Evolutionary conservation across 225 moss, liverwort and hornwort species (phyloP).

Genomic region (Straminergon stramineum): DNA sequence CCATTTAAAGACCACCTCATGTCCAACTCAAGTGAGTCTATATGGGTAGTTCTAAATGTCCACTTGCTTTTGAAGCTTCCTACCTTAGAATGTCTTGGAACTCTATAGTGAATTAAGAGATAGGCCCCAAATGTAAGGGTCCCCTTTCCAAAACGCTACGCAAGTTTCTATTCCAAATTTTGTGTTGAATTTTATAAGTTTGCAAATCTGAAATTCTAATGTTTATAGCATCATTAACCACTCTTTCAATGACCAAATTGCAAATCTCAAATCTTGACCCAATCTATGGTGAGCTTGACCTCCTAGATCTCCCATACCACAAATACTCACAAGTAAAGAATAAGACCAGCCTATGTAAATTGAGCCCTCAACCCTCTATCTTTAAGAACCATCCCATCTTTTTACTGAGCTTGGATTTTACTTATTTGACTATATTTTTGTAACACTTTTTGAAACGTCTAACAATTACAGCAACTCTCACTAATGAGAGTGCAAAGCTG

Average conservation of each 20-base stretch:
- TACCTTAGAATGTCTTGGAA: neutral
- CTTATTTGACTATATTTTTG: neutral
- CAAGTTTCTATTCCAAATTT: neutral
- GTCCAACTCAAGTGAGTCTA: too few species aligned
- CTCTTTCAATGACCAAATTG: neutral
- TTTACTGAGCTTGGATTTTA: neutral
- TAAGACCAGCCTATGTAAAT: neutral
- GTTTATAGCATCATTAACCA: neutral
- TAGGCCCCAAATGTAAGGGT: neutral
- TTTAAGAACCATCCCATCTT: fast-evolving
- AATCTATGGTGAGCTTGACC: too few species aligned
- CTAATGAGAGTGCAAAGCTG: too few species aligned
- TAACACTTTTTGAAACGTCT: neutral
- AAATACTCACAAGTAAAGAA: fast-evolving
- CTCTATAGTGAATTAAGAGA: neutral
- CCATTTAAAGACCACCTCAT: too few species aligned
- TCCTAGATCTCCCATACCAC: fast-evolving
- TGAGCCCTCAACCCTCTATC: neutral
- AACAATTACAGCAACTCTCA: neutral
- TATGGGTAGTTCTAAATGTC: too few species aligned
- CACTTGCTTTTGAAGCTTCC: too few species aligned
- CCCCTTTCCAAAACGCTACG: too few species aligned
- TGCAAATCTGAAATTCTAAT: neutral
- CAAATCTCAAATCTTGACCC: too few species aligned
- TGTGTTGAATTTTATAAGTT: too few species aligned